These are phyloP conservation scores for Rhizopogon vesiculosus DNA, from an alignment of 768 basidiomycete genomes.

Conservation along the genomic window DNA sequence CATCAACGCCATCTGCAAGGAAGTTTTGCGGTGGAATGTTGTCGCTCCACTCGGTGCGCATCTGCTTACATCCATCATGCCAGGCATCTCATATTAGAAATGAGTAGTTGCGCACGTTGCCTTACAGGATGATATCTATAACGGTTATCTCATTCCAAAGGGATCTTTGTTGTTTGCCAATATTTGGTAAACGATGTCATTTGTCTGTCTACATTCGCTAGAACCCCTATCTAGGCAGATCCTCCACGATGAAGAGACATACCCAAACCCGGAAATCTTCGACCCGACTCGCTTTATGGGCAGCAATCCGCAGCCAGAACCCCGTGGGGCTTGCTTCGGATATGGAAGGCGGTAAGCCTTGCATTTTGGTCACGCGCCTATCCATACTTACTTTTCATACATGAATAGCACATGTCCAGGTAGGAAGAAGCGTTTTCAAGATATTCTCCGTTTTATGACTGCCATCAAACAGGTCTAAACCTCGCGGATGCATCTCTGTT, in stretches of 20 bases:
- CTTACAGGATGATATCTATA: conserved; percentile 11
- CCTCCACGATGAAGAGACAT: conserved; percentile 5
- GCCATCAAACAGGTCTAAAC: neutral
- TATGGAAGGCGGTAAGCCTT: conserved; percentile 2
- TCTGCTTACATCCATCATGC: too few species aligned
- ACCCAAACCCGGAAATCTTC: conserved; percentile 8
- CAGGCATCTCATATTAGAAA: neutral
- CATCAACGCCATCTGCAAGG: conserved; percentile 11
- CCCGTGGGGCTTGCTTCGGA: conserved; percentile 13
- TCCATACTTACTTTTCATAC: too few species aligned
- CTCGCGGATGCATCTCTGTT: conserved; percentile 8
- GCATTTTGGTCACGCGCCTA: too few species aligned
- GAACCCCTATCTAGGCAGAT: conserved; percentile 5
- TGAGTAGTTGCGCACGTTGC: conserved; percentile 3
- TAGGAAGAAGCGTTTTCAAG: neutral
- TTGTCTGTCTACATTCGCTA: neutral
- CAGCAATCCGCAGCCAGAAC: conserved; percentile 2
- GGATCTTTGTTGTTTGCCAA: conserved; percentile 7
- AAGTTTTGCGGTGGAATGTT: conserved; percentile 1
- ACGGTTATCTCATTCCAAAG: conserved; percentile 17
- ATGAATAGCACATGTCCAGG: conserved; percentile 4
- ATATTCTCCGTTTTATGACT: neutral
- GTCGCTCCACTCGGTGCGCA: neutral
- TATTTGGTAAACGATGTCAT: conserved; percentile 3
- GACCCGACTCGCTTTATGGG: conserved; percentile 9